Evolutionary conservation across 2,329 filamentous ascomycete genomes (phyloP), one percentile per base, ranked within the genome.

Genomic region (Phialophora chinensis): DNA sequence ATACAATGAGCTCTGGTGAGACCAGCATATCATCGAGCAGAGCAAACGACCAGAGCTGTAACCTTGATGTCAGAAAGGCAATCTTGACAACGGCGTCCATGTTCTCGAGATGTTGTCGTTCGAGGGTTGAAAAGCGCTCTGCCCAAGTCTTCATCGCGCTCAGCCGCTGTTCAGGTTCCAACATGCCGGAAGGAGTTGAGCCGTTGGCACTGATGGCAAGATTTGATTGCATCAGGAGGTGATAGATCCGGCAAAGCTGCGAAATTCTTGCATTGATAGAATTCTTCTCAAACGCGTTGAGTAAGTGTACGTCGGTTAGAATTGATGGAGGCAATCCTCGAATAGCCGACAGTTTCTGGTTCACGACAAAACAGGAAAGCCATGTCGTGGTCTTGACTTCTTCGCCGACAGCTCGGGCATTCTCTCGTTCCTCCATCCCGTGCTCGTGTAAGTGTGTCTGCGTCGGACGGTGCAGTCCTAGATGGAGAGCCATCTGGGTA

Each of bases 401-500:
- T 69, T 68, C 23, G 17, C 53, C 25, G 33, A 44, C 14, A 7
- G 66, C 25, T 67, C 53, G 53, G 54, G 63, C 42, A 53, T 62
- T 61, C 66, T 66, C 20, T 44, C 58, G 56, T 63, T 67, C 23
- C 62, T 70, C 17, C 69, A 64, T 31, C 63, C 70, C 47, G 53
- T 71, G 71, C 25, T 70, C 69, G 35, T 63, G 61, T 23, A 57
- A 29, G 35, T 67, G 69, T 11, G 71, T 66, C 11, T 59, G 47
- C 7, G 66, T 70, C 10, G 72, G 71, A 27, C 70, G 65, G 54
- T 73, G 71, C 4, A 73, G 54, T 5, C 71, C 72, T 12, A 72
- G 69, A 23, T 68, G 67, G 12, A 72, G 57, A 38, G 71, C 63
- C 12, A 71, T 71, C 10, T 67, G 67, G 20, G 71, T 69, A 2